Base-by-base conservation (phyloP, 2,329 filamentous ascomycete genomes). In the Pseudogymnoascus sp. region DNA sequence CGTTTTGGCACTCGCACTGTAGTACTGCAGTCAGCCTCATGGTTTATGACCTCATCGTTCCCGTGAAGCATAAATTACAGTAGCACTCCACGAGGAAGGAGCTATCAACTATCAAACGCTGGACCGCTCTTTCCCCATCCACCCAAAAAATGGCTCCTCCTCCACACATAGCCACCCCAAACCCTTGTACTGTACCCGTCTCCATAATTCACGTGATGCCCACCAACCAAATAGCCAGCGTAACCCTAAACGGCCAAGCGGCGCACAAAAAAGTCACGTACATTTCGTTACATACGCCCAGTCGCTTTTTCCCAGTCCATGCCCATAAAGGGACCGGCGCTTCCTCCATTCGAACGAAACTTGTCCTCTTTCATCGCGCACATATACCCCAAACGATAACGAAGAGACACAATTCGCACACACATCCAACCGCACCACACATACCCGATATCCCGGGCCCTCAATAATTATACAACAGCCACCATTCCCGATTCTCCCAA, bases 321-420 rank as follows among this genome's bases (percentile, higher is more conserved):
- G 23, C 23, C 51, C 51, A 59, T 59, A 59, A 59, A 59, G 51
- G 31, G 51, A 31, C 23, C 51, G 21, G 23, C 51, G 51, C 51
- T 31, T 59, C 51, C 51, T 59, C 23, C 40, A 21, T 59, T 59
- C 31, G 51, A 59, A 29, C 51, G 23, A 59, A 29, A 59, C 51
- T 59, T 59, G 31, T 59, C 51, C 51, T 59, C 51, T 31, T 59
- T 59, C 51, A 59, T 45, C 40, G 40, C 40, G 10, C 40, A 45
- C 40, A 45, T 45, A 45, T 45, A 45, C 40, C 40, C 40, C 40
- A 45, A 40, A 40, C 37, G 37, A 40, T 37, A 21, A 45, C 40
- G 18, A 45, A 39, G 34, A 7, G 14, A 39, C 36, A n/a, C 12
- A 39, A 39, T n/a, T n/a, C 14, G 14, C 36, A 39, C 36, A 39